A percentile compares a stretch with the other conserved stretches of the same genome.
Conservation (phyloP, 208 protist genomes). For the Acanthamoeba royreba region DNA sequence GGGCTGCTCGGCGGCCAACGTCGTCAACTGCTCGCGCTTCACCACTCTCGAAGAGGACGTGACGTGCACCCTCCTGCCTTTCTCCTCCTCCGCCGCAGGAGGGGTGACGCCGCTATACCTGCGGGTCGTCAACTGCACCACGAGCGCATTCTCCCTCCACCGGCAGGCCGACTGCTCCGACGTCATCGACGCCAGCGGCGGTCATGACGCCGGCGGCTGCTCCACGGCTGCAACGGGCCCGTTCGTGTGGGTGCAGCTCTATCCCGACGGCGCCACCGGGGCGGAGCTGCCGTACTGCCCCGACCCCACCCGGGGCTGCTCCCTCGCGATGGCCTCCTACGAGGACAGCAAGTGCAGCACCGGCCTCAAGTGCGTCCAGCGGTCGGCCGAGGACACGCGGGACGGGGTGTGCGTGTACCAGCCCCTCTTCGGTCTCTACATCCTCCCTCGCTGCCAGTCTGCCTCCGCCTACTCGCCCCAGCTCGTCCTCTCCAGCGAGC, state of each 20-base stretch:
- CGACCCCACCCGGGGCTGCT: neutral
- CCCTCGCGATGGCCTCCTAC: neutral
- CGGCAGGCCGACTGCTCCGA: neutral
- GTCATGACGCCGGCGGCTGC: neutral
- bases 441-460: neutral
- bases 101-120: neutral
- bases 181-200: too few species aligned
- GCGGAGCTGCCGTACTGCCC: neutral
- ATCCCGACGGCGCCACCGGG: neutral
- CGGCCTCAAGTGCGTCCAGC: neutral
- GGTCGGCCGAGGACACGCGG: neutral
- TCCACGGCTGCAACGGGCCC: neutral
- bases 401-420: neutral
- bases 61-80: neutral
- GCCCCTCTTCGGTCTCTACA: neutral
- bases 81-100: neutral
- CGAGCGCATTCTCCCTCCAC: neutral
- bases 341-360: neutral
- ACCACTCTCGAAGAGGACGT: neutral
- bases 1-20: neutral
- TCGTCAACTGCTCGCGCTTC: neutral
- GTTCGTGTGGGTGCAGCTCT: neutral
- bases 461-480: too few species aligned
- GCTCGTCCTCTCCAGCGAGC: neutral
- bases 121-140: neutral